Conservation (phyloP, 306 rosid genomes). For the Casuarina glauca region DNA sequence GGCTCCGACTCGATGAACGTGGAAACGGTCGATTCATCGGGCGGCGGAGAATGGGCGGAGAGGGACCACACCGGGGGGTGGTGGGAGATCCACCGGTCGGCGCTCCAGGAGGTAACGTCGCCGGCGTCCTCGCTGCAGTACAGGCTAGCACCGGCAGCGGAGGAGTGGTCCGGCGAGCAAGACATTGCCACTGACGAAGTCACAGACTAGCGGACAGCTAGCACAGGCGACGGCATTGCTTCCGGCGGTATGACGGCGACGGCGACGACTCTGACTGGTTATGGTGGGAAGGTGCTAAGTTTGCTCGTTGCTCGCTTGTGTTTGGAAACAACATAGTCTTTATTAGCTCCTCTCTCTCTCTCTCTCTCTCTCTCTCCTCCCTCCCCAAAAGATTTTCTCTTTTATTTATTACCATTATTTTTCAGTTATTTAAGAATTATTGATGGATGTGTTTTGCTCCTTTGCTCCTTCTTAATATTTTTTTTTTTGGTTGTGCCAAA, state of each 20-base stretch:
- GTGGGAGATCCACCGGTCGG: conserved; percentile 19
- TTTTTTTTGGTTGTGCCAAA: no score
- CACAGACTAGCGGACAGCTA: background rate
- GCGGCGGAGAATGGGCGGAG: background rate
- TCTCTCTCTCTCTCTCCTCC: conserved; percentile 13
- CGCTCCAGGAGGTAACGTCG: background rate
- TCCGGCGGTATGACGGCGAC: conserved; percentile 6
- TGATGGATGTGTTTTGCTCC: background rate
- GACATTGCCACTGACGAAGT: conserved; percentile 22
- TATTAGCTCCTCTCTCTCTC: background rate
- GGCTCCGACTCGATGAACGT: conserved; percentile 30
- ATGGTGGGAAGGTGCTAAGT: background rate
- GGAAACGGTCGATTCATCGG: conserved; percentile 20
- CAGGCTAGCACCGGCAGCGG: conserved; percentile 22
- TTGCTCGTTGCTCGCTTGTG: conserved; percentile 40
- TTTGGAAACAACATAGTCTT: conserved; percentile 31
- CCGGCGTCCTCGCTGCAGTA: conserved; percentile 32
- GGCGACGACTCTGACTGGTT: background rate
- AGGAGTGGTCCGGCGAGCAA: conserved; percentile 19
- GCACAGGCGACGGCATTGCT: conserved; percentile 26
- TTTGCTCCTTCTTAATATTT: no score
- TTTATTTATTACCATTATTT: background rate
- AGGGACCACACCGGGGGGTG: background rate
- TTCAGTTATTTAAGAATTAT: background rate
- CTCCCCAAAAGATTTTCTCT: background rate